Evolutionary conservation across 192 early-diverging fungal genomes (phyloP).

Genomic region (Backusella luteola): DNA sequence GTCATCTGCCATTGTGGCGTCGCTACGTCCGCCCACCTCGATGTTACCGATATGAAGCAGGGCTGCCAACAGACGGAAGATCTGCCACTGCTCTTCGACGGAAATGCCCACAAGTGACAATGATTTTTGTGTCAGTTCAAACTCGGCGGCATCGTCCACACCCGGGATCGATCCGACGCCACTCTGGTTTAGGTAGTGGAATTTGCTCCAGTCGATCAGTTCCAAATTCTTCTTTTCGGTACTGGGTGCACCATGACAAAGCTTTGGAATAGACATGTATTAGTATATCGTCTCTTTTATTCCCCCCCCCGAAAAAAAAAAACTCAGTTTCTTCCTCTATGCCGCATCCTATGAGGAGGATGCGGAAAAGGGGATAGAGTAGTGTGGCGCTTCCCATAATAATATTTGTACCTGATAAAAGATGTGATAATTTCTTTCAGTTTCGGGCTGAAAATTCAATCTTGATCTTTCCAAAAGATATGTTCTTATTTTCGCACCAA

Average conservation of each 20-base stretch:
- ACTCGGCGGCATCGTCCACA: constrained; percentile 92
- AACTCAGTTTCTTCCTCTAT: neutral
- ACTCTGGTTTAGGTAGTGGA: constrained; percentile 88
- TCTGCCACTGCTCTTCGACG: constrained; percentile 78
- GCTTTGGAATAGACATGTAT: too few species aligned
- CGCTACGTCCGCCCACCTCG: constrained; percentile 66
- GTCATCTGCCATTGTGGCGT: constrained; percentile 74
- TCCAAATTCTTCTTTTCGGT: constrained; percentile 81
- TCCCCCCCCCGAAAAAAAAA: too few species aligned
- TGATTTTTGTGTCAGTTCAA: constrained; percentile 81
- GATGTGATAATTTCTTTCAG: constrained; percentile 98
- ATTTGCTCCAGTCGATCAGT: constrained; percentile 67
- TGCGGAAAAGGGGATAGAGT: too few species aligned
- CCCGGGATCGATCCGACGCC: constrained; percentile 73
- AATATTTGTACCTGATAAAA: constrained; percentile 79
- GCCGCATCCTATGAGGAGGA: neutral
- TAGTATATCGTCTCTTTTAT: too few species aligned
- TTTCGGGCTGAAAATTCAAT: constrained; percentile 89
- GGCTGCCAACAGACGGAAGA: constrained; percentile 90
- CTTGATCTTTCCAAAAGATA: constrained; percentile 96
- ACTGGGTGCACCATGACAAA: constrained; percentile 84
- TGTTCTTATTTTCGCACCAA: constrained; percentile 92
- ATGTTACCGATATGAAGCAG: constrained; percentile 97
- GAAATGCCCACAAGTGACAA: constrained; percentile 88
- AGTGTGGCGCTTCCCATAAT: too few species aligned